Base-by-base conservation (phyloP, 208 protist species). In the Trypanosoma platydactyli region DNA sequence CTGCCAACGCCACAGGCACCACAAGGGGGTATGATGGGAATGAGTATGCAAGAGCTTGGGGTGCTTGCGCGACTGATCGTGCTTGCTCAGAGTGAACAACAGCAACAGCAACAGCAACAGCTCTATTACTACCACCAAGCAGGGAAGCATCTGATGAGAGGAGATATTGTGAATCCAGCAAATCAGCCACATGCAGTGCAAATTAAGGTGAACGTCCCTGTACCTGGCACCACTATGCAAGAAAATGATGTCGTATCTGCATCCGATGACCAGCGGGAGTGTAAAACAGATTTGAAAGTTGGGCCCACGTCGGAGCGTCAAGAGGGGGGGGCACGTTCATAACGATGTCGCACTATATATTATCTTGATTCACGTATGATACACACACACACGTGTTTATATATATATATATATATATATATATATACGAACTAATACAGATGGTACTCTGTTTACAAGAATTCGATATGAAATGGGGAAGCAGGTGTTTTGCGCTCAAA, bases 31-130 rank as follows among this genome's bases (percentile, higher is more conserved):
- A 24, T 57, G n/a, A n/a, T n/a, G 30, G 64, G 40, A 27, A 40
- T 62, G 45, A 51, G 18, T 22, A 60, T 62, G 64, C 51, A 65
- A 22, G 60, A 65, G 60, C 60, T 65, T 42, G 25, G 30, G 45
- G 60, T 65, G 15, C 60, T 65, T 22, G 60, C 48, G 48, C 60
- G 35, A n/a, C 60, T 65, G 12, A 65, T 65, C 44, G 48, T 55
- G 30, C 40, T 49, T 16, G 58, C 58, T 18, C 16, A 45, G 49
- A 53, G 57, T 42, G 57, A 62, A 40, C 51, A 61, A 38, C 38
- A 62, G 40, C 44, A 63, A 20, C 64, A 61, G 50, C 51, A 60
- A 50, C 64, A 60, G 41, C 64, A 55, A 42, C 45, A 51, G 24
- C 57, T 51, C 41, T 38, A 51, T 51, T 62, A 25, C 25, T 62